Conservation (phyloP, 306 rosid genomes). For the Malus orientalis region DNA sequence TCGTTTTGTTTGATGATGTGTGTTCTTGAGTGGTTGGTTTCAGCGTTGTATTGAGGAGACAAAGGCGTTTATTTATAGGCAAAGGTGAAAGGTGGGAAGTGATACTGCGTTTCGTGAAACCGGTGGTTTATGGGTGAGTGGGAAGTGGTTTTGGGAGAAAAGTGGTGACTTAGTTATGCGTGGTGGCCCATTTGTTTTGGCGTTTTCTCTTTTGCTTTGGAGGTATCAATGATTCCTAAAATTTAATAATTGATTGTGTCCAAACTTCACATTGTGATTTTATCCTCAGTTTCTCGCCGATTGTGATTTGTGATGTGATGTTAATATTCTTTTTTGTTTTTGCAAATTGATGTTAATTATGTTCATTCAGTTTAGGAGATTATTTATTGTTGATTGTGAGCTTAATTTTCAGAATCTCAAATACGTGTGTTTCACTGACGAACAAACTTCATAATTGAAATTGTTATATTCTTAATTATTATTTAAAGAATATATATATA, state of each 20-base stretch:
- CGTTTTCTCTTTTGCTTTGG: background rate
- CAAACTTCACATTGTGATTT: background rate
- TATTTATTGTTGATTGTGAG: too few species aligned
- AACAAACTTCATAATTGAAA: too few species aligned
- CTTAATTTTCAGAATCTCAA: too few species aligned
- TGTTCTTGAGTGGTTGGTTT: too few species aligned
- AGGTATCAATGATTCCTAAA: background rate
- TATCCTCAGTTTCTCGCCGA: conserved; percentile 2
- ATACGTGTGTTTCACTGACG: too few species aligned
- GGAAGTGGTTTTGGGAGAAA: conserved; percentile 5
- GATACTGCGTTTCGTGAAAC: background rate
- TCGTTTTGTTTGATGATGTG: background rate
- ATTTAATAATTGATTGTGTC: background rate
- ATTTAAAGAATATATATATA: too few species aligned
- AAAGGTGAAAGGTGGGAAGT: background rate
- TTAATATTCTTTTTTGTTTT: background rate
- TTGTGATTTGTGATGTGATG: background rate
- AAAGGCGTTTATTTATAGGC: background rate
- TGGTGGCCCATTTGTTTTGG: background rate
- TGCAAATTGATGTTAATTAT: too few species aligned
- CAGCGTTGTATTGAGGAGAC: rapidly evolving
- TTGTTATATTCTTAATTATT: too few species aligned
- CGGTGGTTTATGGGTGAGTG: background rate
- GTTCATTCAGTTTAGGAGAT: too few species aligned
- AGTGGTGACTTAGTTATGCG: background rate